Evolutionary conservation across 345 rosid species (phyloP), one percentile per base, ranked within the genome.

Genomic region (Gossypioides kirkii): DNA sequence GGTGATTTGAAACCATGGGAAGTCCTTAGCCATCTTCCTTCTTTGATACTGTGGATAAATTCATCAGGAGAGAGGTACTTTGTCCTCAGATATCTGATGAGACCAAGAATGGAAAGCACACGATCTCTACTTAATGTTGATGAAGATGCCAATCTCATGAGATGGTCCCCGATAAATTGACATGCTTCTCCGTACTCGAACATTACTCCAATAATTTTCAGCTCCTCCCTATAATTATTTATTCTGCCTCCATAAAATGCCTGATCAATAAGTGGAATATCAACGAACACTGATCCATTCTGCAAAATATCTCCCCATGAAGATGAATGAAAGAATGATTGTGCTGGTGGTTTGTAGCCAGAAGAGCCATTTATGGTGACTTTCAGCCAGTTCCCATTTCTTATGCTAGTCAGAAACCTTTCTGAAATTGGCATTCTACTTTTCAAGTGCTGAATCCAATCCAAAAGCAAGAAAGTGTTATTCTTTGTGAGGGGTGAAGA

Each of bases 251-350:
- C 92, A 62, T 92, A 92, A 76, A 75, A 90, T 3, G 23, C 71
- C 45, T 72, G 73, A 75, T 92, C 96, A n/a, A 92, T 73, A 4
- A 92, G 71, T 0, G 97, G 97, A 75, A 92, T 82, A 75, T 88
- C 92, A 12, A 87, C 92, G 16, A 87, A 87, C 62, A 80, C 84
- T 0, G 83, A 75, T 32, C 74, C 86, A 43, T 79, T 80, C 82
- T 90, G 93, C 70, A 92, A 77, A 74, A 87, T 56, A 52, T 46
- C 62, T 72, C 92, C 96, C 93, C 88, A 85, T 6, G 91, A 84
- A 10, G 82, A 56, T 69, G 79, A 41, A 73, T 79, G 84, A 18
- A 84, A 79, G 70, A 92, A 90, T 0, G 93, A 86, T 75, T 92
- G 78, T 14, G 84, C 81, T 9, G 97, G 97, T 11, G 90, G 82